Evolutionary conservation across 2,329 filamentous ascomycete genomes (phyloP), one percentile per base, ranked within the genome.

Genomic region (Aspergillus bombycis): DNA sequence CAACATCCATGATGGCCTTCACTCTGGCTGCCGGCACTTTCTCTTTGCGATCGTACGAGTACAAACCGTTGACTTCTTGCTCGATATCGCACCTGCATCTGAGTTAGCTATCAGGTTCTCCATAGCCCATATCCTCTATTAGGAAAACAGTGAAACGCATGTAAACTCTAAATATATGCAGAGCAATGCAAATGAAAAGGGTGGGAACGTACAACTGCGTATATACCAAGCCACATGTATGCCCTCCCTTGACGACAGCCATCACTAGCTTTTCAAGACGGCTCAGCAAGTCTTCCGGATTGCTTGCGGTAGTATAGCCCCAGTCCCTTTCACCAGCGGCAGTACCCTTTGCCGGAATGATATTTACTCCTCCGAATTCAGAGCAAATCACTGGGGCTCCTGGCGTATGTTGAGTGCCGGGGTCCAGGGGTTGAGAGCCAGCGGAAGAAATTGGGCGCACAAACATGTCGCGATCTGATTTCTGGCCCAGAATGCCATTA

Each of bases 351-450:
- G 80, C 75, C 0, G 83, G 81, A 0, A 86, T 84, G 68, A 91
- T 89, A 69, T 90, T 91, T 48, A 91, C 86, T 4, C 89, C 89
- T 3, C 88, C 88, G 65, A 90, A 90, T 70, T 91, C 89, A 2
- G 86, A 88, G 73, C 87, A 89, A 65, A 91, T 84, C 41, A 91
- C 81, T 0, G 88, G 88, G 0, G 86, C 85, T 0, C 84, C 84
- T 0, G 80, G 75, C 5, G 71, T 72, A 69, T 90, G 87, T n/a
- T 73, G 72, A 0, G 83, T 78, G 0, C 86, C 87, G 0, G 80
- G 72, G 60, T 87, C 85, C 4, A 73, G 53, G 34, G 76, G 71
- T 0, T 75, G 70, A 7, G 70, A 62, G 16, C 4, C 34, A 9
- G 68, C 70, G 82, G 80, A 23, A 34, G 66, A 65, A 23, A 75